Evolutionary conservation across 768 basidiomycete species (phyloP).

Genomic region (Mycena kentingensis): DNA sequence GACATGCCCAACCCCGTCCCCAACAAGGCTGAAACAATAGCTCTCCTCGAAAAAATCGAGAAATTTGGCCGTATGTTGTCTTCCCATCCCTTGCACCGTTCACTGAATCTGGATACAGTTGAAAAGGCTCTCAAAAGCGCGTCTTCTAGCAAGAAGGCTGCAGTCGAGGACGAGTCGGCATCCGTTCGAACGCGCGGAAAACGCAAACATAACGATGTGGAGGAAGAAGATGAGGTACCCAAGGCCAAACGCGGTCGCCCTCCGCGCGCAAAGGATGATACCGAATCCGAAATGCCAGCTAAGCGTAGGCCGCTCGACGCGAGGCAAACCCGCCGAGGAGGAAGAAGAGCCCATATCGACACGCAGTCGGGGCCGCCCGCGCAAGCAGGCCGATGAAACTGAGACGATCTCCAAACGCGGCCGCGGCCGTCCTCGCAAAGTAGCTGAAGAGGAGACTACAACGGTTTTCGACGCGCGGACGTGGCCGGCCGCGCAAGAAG

Average conservation of each 20-base stretch:
- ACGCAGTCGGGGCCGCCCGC: too few species aligned
- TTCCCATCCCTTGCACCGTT: not conserved
- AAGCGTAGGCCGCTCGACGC: constrained; percentile 10
- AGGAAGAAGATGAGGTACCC: not conserved
- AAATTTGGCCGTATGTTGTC: constrained; percentile 16
- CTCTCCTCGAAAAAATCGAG: constrained; percentile 13
- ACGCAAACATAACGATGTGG: constrained; percentile 13
- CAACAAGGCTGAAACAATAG: constrained; percentile 11
- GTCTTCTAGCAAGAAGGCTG: not conserved
- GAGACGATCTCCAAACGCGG: too few species aligned
- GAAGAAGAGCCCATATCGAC: not conserved
- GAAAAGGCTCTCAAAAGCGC: constrained; percentile 9
- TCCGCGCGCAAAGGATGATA: not conserved
- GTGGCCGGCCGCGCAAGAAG: not conserved
- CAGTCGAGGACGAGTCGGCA: not conserved
- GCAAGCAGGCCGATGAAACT: too few species aligned
- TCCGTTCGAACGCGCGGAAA: constrained; percentile 5
- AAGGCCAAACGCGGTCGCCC: not conserved
- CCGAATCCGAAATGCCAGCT: not conserved
- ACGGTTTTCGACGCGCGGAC: too few species aligned
- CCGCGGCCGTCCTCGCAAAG: not conserved
- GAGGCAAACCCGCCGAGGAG: not conserved
- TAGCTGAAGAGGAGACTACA: too few species aligned
- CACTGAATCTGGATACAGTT: not conserved
- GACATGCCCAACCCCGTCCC: not conserved